Conservation (phyloP, 306 rosid genomes). For the Castanea mollissima region DNA sequence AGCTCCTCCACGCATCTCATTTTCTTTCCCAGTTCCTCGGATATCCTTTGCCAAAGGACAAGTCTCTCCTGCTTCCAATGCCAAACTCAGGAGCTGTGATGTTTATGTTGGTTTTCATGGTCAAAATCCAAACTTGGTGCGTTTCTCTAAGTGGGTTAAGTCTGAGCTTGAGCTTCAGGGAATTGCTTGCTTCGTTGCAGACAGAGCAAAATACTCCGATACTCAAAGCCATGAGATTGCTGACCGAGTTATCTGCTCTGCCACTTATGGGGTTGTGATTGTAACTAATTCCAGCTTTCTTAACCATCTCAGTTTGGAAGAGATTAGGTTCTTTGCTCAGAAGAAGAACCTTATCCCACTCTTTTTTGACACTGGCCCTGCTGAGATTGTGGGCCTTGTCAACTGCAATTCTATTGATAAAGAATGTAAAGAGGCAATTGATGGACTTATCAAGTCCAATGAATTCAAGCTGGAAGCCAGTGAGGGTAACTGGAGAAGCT, state of each 20-base stretch:
- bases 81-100: slow-evolving; percentile 70
- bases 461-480: slow-evolving; percentile 66
- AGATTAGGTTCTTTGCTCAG: slow-evolving; percentile 79
- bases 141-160: slow-evolving; percentile 83
- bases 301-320: slow-evolving; percentile 65
- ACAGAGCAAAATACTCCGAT: slow-evolving; percentile 72
- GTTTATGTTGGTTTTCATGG: slow-evolving; percentile 87
- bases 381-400: slow-evolving; percentile 52
- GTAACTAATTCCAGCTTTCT: slow-evolving; percentile 58
- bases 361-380: slow-evolving; percentile 57
- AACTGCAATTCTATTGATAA: slow-evolving; percentile 51
- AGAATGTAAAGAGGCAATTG: slow-evolving; percentile 65
- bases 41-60: slow-evolving; percentile 67
- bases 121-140: slow-evolving; percentile 52
- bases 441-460: slow-evolving; percentile 56
- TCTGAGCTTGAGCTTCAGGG: slow-evolving; percentile 92
- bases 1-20: slow-evolving; percentile 66
- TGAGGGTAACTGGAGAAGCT: slow-evolving; percentile 69
- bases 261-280: slow-evolving; percentile 68
- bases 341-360: slow-evolving; percentile 82
- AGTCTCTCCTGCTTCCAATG: slow-evolving; percentile 56
- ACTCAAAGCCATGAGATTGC: slow-evolving; percentile 80
- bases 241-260: slow-evolving; percentile 74
- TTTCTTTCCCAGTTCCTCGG: slow-evolving; percentile 79
- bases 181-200: slow-evolving; percentile 81